phyloP scores from a whole-genome alignment of 768 basidiomycete genomes.

The Sarcodon sp. region DNA sequence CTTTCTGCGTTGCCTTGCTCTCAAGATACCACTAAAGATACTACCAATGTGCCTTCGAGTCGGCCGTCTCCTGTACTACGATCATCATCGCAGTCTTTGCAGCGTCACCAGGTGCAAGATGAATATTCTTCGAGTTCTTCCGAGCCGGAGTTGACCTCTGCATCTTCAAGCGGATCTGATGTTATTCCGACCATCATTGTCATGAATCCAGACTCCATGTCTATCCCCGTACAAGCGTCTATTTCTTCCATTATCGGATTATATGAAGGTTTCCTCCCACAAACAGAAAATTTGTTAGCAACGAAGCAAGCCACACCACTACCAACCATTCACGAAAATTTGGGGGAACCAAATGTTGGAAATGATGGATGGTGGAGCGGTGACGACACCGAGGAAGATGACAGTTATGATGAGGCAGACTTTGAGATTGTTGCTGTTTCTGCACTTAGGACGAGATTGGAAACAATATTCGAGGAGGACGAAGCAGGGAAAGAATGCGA shows the following conservation, averaged over 20 bases:
- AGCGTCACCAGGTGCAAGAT: no score
- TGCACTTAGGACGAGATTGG: neutral
- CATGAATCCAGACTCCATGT: neutral
- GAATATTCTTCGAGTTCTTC: neutral
- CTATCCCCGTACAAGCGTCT: neutral
- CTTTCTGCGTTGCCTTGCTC: neutral
- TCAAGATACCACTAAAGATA: neutral
- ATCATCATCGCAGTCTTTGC: no score
- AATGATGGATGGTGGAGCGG: no score
- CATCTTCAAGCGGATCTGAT: neutral
- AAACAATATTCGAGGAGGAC: neutral
- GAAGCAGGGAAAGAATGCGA: neutral
- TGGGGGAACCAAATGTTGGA: neutral
- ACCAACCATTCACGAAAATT: neutral
- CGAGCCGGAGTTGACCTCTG: neutral
- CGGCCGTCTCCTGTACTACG: no score
- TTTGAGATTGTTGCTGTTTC: neutral
- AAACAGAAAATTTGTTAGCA: neutral
- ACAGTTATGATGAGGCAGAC: neutral
- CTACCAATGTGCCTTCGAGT: no score
- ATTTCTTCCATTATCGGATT: neutral
- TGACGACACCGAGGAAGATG: neutral
- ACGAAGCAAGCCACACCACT: neutral
- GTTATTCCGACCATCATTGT: neutral
- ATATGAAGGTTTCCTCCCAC: neutral